Conservation (phyloP, 2,329 filamentous ascomycete species). For the Rhinocladiella mackenziei region DNA sequence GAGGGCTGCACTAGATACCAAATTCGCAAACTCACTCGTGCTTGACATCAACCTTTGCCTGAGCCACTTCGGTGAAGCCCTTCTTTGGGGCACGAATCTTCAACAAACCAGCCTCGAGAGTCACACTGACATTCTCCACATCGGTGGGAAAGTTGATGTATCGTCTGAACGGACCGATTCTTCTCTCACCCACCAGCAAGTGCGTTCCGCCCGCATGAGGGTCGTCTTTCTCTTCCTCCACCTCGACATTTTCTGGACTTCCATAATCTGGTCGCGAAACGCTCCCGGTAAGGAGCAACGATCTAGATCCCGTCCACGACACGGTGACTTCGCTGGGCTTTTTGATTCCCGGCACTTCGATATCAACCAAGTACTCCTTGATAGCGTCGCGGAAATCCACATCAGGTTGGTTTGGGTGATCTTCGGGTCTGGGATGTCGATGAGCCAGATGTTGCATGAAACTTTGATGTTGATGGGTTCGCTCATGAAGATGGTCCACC, state of each 20-base stretch:
- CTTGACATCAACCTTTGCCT: slow-evolving; percentile 23
- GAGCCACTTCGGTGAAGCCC: slow-evolving; percentile 15
- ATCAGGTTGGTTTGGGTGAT: slow-evolving; percentile 27
- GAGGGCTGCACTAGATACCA: slow-evolving; percentile 5
- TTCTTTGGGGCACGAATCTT: slow-evolving; percentile 26
- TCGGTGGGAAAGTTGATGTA: slow-evolving; percentile 26
- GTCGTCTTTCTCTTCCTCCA: slow-evolving; percentile 21
- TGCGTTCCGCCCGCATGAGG: slow-evolving; percentile 14
- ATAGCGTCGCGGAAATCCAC: slow-evolving; percentile 24
- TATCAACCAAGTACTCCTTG: slow-evolving; percentile 22
- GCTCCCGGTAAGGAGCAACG: slow-evolving; percentile 18
- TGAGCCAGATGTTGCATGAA: slow-evolving; percentile 18
- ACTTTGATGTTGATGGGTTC: slow-evolving; percentile 20
- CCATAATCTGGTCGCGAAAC: slow-evolving; percentile 20
- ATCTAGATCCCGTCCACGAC: slow-evolving; percentile 21
- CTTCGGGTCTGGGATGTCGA: slow-evolving; percentile 18
- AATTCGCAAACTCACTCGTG: slow-evolving; percentile 21
- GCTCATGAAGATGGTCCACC: slow-evolving; percentile 22
- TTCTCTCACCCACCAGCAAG: slow-evolving; percentile 22
- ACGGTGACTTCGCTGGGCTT: slow-evolving; percentile 23
- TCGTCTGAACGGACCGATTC: slow-evolving; percentile 22
- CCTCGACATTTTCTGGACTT: slow-evolving; percentile 13
- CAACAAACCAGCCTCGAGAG: slow-evolving; percentile 23
- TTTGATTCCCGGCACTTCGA: slow-evolving; percentile 25
- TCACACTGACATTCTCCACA: slow-evolving; percentile 24